Base-by-base conservation (phyloP, 768 basidiomycete genomes). In the Macrolepiota albuminosa region DNA sequence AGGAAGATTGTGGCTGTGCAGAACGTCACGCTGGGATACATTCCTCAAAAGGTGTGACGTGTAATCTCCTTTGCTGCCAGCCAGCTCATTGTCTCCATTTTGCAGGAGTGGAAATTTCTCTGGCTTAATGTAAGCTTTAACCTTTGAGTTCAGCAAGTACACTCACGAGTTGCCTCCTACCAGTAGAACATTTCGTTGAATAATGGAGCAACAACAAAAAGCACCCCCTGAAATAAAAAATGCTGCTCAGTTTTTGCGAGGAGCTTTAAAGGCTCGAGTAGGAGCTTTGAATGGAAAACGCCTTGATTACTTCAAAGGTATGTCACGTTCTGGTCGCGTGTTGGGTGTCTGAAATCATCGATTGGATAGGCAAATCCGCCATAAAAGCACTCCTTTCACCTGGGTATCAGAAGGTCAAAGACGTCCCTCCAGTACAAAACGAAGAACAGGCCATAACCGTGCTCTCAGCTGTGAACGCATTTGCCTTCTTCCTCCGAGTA, bases 261-360 rank as follows among this genome's bases (percentile, higher is more conserved):
- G 90, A 64, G 87, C 93, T 2, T 85, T 98, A 67, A 98, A 97
- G 78, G 83, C 88, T 56, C 83, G 93, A 63, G 87, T 89, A 10
- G 97, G 97, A 24, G 89, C 95, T 9, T 76, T 98, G 68, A 93
- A 93, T 66, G 96, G 96, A 26, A 97, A 96, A 74, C 87, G 96
- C 39, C 76, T 95, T 54, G 96, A 98, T 73, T 99, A 98, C 76
- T 99, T 98, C 81, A 99, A 95, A 79, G 97, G 96, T 95, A 54
- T 65, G 81, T 69, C 39, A 47, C 47, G 51, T 51, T 50, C 14
- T 36, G 10, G 45, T 54, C 11, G 33, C 52, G 24, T 31, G 36
- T 50, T 10, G 6, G 37, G 7, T 31, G 29, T 13, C n/a, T 42
- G 33, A 48, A 13, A 10, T 52, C 21, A 60, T 54, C 8, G 34